Base-by-base conservation (phyloP, 129 eudicot species). In the Mikania micrantha region DNA sequence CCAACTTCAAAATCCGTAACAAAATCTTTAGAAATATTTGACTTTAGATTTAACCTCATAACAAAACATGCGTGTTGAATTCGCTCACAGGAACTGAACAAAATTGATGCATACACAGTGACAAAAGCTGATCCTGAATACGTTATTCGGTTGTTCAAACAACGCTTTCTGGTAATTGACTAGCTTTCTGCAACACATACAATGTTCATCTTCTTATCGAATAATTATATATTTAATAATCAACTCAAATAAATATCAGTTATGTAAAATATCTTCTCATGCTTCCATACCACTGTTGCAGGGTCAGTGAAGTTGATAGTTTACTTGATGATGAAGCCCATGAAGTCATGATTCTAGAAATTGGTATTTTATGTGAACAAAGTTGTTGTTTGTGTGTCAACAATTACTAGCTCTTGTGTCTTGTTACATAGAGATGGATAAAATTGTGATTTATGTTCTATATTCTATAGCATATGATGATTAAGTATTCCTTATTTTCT, bases 21-120 rank as follows among this genome's bases (percentile, higher is more conserved):
- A 24, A 35, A 7, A n/a, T 19, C 44, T 59, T 44, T 9, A 28
- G 34, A 20, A 60, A 29, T 59, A 27, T 71, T 42, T 9, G 6
- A 6, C 6, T 42, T 36, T 13, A 12, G 28, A 0, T 13, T 56
- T 4, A 5, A 27, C 20, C 38, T 27, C 24, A 52, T 32, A 29
- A 48, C 32, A 67, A 48, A 31, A 48, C 54, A 17, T 19, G 9
- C 54, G 4, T 44, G 50, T 44, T 19, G 25, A 44, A 44, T 13
- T 48, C 22, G 64, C 29, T 16, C 72, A 60, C 85, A 92, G 98
- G 98, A 85, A 78, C 56, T 88, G 35, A 82, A 92, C 87, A 88
- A 84, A 80, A 41, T 88, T 9, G 96, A 88, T 64, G 91, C 89
- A 5, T 88, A 88, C 79, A 81, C 77, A 19, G 74, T 60, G 57